phyloP scores from a whole-genome alignment of 2,329 filamentous ascomycete species.

The Periconia sp. region DNA sequence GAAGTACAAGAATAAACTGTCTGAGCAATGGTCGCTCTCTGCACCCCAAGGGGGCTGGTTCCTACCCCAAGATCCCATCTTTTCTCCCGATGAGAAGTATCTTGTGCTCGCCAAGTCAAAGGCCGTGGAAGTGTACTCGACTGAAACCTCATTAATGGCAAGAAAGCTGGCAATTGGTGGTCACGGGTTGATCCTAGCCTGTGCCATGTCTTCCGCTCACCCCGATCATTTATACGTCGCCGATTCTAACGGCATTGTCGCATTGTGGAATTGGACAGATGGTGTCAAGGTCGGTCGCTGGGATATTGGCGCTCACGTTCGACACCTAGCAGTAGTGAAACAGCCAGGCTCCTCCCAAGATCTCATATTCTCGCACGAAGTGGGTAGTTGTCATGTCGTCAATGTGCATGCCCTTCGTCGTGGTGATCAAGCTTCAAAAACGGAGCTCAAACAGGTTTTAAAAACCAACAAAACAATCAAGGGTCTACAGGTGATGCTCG shows the following conservation, averaged over 20 bases:
- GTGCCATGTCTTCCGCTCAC: conserved; percentile 58
- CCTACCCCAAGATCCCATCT: conserved; percentile 61
- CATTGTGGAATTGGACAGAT: conserved; percentile 65
- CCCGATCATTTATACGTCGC: conserved; percentile 61
- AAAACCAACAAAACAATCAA: conserved; percentile 46
- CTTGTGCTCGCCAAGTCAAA: conserved; percentile 77
- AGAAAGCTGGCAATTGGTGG: conserved; percentile 66
- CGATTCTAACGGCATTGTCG: conserved; percentile 57
- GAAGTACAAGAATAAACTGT: conserved; percentile 27
- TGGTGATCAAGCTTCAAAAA: conserved; percentile 30
- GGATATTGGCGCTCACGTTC: conserved; percentile 47
- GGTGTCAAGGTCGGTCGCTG: conserved; percentile 52
- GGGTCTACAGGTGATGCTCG: conserved; percentile 53
- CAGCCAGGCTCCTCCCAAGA: conserved; percentile 38
- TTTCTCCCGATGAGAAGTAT: conserved; percentile 64
- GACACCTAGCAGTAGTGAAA: conserved; percentile 37
- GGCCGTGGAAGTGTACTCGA: conserved; percentile 80
- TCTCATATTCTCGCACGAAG: conserved; percentile 48
- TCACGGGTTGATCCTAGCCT: conserved; percentile 55
- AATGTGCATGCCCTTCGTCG: conserved; percentile 42
- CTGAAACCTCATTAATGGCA: conserved; percentile 79
- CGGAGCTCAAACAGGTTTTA: conserved; percentile 44
- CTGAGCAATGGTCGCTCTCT: conserved; percentile 46
- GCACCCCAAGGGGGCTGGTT: conserved; percentile 62
- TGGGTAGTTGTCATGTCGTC: conserved; percentile 47